Evolutionary conservation across 306 rosid genomes (phyloP).

Genomic region (Castanea sativa): DNA sequence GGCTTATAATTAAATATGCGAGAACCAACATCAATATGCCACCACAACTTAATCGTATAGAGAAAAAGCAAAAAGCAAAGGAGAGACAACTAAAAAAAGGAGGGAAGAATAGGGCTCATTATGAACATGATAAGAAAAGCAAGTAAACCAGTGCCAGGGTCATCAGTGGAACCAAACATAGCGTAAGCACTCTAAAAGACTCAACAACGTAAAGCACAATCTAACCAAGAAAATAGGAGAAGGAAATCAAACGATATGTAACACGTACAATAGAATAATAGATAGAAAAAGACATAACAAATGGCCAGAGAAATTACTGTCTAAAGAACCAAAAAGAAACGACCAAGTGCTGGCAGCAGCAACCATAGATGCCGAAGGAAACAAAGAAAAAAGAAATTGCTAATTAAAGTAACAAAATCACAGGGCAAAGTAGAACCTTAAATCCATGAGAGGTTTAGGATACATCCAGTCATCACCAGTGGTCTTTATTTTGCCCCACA

Average conservation of each 20-base stretch:
- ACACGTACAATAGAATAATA: constrained; percentile 2
- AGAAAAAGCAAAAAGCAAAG: neutral
- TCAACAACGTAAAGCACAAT: neutral
- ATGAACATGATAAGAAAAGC: neutral
- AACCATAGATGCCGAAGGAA: neutral
- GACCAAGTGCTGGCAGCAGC: neutral
- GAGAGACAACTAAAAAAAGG: neutral
- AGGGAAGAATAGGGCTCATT: neutral
- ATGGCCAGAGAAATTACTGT: neutral
- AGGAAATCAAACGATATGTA: neutral
- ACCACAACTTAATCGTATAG: neutral
- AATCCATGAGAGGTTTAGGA: constrained; percentile 96
- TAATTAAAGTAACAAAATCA: neutral
- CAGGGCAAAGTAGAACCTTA: constrained; percentile 57
- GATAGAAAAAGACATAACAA: neutral
- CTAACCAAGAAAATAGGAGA: neutral
- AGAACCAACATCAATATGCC: neutral
- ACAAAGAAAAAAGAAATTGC: neutral
- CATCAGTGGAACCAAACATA: neutral
- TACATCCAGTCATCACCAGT: constrained; percentile 99
- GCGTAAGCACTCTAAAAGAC: neutral
- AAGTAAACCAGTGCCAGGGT: neutral
- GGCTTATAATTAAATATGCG: neutral
- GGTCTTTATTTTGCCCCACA: constrained; percentile 95
- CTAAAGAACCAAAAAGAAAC: neutral